A percentile compares a stretch with the other conserved stretches of the same genome.
Conservation (phyloP, 108 stramenopile genomes). For the Discostella pseudostelligera region DNA sequence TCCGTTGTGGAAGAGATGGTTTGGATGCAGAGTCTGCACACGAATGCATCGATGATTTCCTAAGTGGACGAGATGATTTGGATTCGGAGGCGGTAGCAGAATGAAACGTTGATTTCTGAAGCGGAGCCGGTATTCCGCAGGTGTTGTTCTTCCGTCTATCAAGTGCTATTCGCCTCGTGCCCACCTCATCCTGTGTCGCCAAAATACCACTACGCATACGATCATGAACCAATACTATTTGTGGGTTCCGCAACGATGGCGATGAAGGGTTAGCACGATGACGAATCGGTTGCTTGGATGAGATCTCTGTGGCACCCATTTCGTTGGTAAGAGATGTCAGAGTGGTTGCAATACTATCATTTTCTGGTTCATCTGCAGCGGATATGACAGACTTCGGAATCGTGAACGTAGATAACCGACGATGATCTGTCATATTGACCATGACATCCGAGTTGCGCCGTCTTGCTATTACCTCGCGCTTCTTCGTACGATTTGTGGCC, state of each 20-base stretch:
- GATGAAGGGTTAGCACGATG: neutral
- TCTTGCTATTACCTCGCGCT: conserved; percentile 5
- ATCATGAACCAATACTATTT: neutral
- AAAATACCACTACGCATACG: neutral
- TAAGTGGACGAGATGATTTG: too few species aligned
- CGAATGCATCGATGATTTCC: neutral
- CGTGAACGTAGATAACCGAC: conserved; percentile 1
- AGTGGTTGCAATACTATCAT: conserved; percentile 33
- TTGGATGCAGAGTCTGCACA: neutral
- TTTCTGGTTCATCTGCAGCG: conserved; percentile 19
- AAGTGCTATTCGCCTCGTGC: neutral
- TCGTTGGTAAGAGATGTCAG: conserved; percentile 30
- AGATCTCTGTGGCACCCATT: conserved; percentile 1
- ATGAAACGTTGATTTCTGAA: neutral
- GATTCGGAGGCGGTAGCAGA: neutral
- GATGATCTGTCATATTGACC: conserved; percentile 8
- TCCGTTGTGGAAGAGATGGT: too few species aligned
- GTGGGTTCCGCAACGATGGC: neutral
- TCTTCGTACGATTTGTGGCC: neutral
- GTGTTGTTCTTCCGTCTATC: neutral
- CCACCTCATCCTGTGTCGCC: neutral
- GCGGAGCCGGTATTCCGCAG: neutral
- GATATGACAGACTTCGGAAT: neutral
- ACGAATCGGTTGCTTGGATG: neutral
- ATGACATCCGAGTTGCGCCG: conserved; percentile 10